phyloP scores from a whole-genome alignment of 305 asterid genomes.

The Coffea humblotiana region DNA sequence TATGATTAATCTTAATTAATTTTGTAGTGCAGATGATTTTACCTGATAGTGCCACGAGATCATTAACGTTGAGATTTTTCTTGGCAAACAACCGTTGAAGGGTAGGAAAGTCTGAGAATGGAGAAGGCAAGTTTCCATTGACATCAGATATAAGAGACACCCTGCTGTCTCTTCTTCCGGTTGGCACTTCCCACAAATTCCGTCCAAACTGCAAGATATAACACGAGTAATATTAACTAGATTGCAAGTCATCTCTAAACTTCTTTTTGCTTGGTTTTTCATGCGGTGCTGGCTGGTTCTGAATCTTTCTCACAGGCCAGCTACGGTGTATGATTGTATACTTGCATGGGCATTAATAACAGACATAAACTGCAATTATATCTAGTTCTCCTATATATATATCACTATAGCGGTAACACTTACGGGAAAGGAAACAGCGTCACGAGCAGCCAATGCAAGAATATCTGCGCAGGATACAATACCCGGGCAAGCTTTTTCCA shows the following conservation, averaged over 20 bases:
- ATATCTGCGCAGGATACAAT: constrained; percentile 56
- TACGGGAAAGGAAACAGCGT: constrained; percentile 48
- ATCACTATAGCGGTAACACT: background rate
- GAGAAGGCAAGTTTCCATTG: constrained; percentile 40
- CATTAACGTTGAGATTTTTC: constrained; percentile 35
- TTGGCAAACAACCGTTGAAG: constrained; percentile 30
- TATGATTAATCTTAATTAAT: background rate
- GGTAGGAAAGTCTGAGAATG: constrained; percentile 39
- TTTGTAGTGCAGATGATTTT: background rate
- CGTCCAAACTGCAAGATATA: constrained; percentile 33
- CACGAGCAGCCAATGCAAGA: constrained; percentile 53
- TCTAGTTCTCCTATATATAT: no score
- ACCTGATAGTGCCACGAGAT: constrained; percentile 68
- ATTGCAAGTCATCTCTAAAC: background rate
- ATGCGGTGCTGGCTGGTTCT: no score
- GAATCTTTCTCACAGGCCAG: no score
- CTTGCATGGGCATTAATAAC: no score
- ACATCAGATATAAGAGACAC: constrained; percentile 36
- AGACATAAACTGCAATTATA: no score
- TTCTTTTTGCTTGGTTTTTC: no score
- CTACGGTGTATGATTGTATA: no score
- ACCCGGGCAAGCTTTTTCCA: constrained; percentile 34
- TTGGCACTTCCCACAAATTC: constrained; percentile 42
- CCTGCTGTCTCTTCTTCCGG: constrained; percentile 55
- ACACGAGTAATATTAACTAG: background rate